Base-by-base conservation (phyloP, 352 stramenopile genomes). In the Thalassiosira hispida region DNA sequence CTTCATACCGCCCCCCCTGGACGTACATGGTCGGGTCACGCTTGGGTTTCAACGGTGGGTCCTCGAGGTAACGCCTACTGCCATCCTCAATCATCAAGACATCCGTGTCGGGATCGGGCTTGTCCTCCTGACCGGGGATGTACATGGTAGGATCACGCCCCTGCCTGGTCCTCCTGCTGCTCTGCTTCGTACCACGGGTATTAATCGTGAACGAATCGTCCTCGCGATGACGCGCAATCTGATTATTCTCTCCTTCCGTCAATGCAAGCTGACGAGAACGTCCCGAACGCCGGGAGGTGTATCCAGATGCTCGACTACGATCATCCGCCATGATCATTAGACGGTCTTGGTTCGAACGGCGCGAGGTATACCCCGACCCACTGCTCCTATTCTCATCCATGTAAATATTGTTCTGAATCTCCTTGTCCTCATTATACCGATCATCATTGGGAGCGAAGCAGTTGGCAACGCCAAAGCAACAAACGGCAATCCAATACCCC, bases 41-140 rank as follows among this genome's bases (percentile, higher is more conserved):
- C 52, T 82, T 80, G n/a, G 70, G 69, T 53, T 74, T 84, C 33
- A 79, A 20, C 12, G 62, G 69, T 33, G 70, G 62, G 29, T 78
- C 75, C 49, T 79, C 75, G 33, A 59, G 38, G 33, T 69, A 51
- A 47, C 67, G 59, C 12, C 68, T 55, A 7, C 55, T 20, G 44
- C 68, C 40, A 8, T 46, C 56, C n/a, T 22, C 47, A 38, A 70
- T 25, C 1, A 9, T 31, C 6, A 0, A 2, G 27, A n/a, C 40
- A 29, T 7, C 16, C 12, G 14, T 20, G 25, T 68, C 40, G 22
- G 68, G 68, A 31, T 77, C 68, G 23, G 56, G 40, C 22, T 29
- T 68, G 31, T 70, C 57, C 27, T 69, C 68, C 23, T 52, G 38
- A 14, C 68, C 68, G 12, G 68, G 68, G 44, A 70, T 63, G 56